These are phyloP conservation scores for Conticribra weissflogii DNA, from an alignment of 108 stramenopile genomes.

Conservation along the genomic window DNA sequence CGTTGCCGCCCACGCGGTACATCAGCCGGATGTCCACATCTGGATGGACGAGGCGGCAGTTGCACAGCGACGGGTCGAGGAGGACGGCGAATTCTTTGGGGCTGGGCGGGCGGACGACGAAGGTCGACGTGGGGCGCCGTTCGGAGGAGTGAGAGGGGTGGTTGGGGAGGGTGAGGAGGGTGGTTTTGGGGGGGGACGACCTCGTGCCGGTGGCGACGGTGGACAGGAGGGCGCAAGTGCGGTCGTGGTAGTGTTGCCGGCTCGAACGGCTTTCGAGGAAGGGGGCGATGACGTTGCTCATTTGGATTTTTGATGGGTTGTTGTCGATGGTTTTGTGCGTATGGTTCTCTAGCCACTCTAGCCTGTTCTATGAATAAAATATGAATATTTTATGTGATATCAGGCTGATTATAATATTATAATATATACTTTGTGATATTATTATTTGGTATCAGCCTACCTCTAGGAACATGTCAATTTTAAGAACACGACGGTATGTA, in stretches of 20 bases:
- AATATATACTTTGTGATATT: too few species aligned
- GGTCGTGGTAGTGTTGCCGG: slow-evolving; percentile 31
- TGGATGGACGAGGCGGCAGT: slow-evolving; percentile 19
- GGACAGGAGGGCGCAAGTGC: slow-evolving; percentile 28
- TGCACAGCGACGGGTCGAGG: slow-evolving; percentile 20
- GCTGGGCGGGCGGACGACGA: slow-evolving; percentile 26
- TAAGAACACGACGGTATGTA: too few species aligned
- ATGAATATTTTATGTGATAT: too few species aligned
- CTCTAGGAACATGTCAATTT: too few species aligned
- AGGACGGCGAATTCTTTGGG: slow-evolving; percentile 19
- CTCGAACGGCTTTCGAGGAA: slow-evolving; percentile 31
- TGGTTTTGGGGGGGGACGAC: background rate
- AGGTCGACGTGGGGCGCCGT: slow-evolving; percentile 24
- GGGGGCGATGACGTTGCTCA: slow-evolving; percentile 23
- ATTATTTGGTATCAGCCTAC: too few species aligned
- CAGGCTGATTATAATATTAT: too few species aligned
- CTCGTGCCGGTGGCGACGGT: background rate
- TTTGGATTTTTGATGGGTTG: too few species aligned
- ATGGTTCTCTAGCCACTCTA: too few species aligned
- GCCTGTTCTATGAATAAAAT: too few species aligned
- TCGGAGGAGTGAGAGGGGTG: background rate
- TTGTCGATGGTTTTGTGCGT: too few species aligned
- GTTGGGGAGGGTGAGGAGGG: slow-evolving; percentile 37
- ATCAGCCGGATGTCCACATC: slow-evolving; percentile 10
- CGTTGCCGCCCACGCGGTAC: slow-evolving; percentile 42